phyloP scores from a whole-genome alignment of 2,329 filamentous ascomycete genomes.

The Cladosporium colombiae region DNA sequence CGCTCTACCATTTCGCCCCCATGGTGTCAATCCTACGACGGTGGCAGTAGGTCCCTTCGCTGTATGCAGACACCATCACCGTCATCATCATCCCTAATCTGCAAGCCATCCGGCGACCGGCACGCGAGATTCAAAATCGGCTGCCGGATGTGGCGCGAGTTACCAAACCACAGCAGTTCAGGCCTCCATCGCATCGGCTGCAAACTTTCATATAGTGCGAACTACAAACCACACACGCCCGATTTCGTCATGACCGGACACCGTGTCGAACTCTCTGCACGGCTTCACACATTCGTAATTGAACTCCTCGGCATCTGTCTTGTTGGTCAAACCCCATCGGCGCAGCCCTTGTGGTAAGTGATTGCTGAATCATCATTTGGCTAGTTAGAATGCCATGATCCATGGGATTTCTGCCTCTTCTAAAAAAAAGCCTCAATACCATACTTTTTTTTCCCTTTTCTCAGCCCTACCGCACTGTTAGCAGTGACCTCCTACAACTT shows the following conservation, averaged over 20 bases:
- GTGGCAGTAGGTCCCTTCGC: background rate
- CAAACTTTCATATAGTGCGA: background rate
- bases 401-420: no score
- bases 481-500: background rate
- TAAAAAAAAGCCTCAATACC: background rate
- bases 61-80: background rate
- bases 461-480: background rate
- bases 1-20: no score
- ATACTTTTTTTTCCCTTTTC: background rate
- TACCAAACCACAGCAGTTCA: background rate
- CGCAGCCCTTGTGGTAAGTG: background rate
- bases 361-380: background rate
- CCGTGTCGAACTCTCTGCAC: background rate
- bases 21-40: no score
- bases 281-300: background rate
- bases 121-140: background rate
- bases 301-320: background rate
- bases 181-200: background rate
- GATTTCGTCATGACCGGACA: background rate
- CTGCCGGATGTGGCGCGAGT: background rate
- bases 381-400: no score
- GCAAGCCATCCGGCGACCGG: background rate
- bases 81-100: background rate
- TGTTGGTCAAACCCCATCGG: background rate
- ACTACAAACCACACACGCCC: background rate